A percentile compares a stretch with the other conserved stretches of the same genome.
Conservation (phyloP, 371 early-diverging fungal species). For the Paraphysoderma sedebokerense region DNA sequence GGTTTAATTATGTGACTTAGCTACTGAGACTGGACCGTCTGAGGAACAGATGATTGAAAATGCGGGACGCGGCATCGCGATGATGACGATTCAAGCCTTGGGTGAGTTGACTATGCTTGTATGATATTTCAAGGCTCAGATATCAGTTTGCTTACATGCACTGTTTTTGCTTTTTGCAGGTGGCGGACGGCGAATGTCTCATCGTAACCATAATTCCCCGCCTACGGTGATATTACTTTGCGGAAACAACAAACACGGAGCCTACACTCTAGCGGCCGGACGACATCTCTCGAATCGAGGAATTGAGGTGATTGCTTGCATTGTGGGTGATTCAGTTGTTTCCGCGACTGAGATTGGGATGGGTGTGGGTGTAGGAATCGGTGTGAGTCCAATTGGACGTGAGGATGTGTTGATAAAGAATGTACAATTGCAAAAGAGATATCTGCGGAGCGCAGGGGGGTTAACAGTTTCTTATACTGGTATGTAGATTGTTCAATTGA, state of each 20-base stretch:
- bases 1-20: slow-evolving; percentile 6
- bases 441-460: no score
- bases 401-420: no score
- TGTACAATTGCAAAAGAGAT: no score
- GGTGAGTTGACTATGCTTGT: slow-evolving; percentile 10
- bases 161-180: slow-evolving; percentile 10
- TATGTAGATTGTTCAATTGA: no score
- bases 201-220: slow-evolving; percentile 49
- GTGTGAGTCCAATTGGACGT: no score
- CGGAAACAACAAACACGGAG: slow-evolving; percentile 53
- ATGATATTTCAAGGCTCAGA: neutral
- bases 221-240: slow-evolving; percentile 46
- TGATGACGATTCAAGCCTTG: slow-evolving; percentile 43
- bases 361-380: no score
- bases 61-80: slow-evolving; percentile 52
- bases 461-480: no score
- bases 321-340: no score
- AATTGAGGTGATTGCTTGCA: slow-evolving; percentile 39
- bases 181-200: slow-evolving; percentile 44
- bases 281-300: slow-evolving; percentile 58
- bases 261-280: slow-evolving; percentile 46
- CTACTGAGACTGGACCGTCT: slow-evolving; percentile 37
- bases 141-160: neutral
- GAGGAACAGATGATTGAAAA: slow-evolving; percentile 60
- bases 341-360: no score